Evolutionary conservation across 2,329 filamentous ascomycete genomes (phyloP).

Genomic region (Alternaria brassicicola): DNA sequence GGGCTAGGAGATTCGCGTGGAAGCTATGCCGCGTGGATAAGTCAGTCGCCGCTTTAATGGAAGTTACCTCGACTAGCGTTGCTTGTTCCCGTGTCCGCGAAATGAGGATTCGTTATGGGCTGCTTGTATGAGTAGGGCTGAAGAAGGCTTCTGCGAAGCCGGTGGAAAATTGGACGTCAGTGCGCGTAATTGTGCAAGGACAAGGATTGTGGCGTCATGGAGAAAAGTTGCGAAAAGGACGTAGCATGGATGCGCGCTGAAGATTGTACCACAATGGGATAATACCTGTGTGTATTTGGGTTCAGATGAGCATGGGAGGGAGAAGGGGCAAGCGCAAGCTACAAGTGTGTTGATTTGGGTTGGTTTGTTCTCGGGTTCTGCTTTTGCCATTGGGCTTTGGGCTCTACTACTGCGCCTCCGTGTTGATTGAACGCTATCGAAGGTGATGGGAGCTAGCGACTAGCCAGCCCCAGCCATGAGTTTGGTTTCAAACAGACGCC

Average conservation of each 20-base stretch:
- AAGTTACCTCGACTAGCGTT: constrained; percentile 4
- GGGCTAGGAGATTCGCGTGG: constrained; percentile 20
- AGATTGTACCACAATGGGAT: not conserved
- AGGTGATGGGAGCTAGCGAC: constrained; percentile 4
- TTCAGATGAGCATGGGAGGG: not conserved
- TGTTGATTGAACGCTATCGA: not conserved
- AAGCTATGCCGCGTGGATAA: constrained; percentile 30
- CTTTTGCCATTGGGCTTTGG: constrained; percentile 8
- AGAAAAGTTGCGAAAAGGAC: constrained; percentile 14
- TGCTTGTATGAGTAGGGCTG: constrained; percentile 19
- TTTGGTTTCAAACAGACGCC: not conserved
- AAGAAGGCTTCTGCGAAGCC: constrained; percentile 21
- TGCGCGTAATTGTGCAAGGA: constrained; percentile 30
- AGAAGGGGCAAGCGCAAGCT: not conserved
- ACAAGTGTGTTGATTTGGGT: constrained; percentile 1
- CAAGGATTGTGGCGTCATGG: constrained; percentile 23
- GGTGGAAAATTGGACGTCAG: constrained; percentile 27
- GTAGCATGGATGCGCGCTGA: constrained; percentile 13
- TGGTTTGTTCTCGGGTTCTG: not conserved
- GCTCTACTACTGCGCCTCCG: not conserved
- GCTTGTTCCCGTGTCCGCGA: constrained; percentile 12
- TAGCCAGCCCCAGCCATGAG: constrained; percentile 1
- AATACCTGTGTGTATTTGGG: not conserved
- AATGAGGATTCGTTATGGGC: constrained; percentile 14
- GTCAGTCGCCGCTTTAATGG: constrained; percentile 5